Evolutionary conservation across 805 yeast species (phyloP).

Genomic region (Cephaloascus albidus): DNA sequence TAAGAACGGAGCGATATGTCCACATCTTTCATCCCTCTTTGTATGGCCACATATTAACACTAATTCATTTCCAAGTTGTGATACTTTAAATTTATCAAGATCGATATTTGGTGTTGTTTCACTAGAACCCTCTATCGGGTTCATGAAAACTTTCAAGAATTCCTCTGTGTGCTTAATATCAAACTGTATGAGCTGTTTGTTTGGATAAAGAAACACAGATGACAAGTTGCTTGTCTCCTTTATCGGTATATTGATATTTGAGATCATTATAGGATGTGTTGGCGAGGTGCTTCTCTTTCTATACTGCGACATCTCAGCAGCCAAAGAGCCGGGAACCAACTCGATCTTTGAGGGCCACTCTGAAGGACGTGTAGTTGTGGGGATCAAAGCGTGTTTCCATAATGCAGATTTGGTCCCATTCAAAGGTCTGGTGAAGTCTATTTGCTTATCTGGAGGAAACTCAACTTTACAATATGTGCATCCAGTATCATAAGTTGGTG

Average conservation of each 20-base stretch:
- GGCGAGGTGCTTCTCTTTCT: conserved; percentile 27
- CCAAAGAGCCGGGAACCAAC: conserved; percentile 30
- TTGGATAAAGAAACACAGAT: conserved; percentile 46
- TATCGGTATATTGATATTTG: conserved; percentile 27
- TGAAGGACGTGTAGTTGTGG: conserved; percentile 28
- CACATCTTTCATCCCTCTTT: conserved; percentile 59
- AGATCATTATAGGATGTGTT: conserved; percentile 39
- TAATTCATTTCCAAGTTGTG: conserved; percentile 14
- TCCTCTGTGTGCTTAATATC: conserved; percentile 13
- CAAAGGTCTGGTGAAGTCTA: conserved; percentile 28
- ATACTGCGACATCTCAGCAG: conserved; percentile 23
- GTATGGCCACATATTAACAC: conserved; percentile 61
- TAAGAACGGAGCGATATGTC: conserved; percentile 52
- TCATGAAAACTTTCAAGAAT: conserved; percentile 32
- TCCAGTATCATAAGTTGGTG: conserved; percentile 46
- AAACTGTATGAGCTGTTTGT: conserved; percentile 31
- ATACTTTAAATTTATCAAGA: conserved; percentile 6
- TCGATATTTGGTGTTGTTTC: background rate
- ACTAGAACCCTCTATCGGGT: conserved; percentile 17
- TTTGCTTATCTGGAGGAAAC: conserved; percentile 33
- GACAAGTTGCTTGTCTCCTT: conserved; percentile 4
- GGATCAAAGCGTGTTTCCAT: conserved; percentile 47
- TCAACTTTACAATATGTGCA: conserved; percentile 43
- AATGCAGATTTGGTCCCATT: conserved; percentile 38
- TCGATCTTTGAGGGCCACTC: conserved; percentile 46